Conservation (phyloP, 169 alveolate species). For the Plasmodium reichenowi region DNA sequence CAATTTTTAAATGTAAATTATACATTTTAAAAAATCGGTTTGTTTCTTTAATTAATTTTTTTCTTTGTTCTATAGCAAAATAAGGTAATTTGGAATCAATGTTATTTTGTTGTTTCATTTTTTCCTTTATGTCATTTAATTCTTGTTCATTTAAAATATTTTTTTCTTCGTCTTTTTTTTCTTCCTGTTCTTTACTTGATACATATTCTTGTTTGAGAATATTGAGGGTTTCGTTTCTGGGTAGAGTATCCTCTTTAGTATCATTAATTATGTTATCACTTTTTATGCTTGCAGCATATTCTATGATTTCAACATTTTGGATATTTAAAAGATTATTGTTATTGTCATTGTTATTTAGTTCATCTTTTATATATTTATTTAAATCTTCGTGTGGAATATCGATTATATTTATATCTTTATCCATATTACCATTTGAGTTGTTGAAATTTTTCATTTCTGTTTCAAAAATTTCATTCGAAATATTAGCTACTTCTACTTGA, state of each 20-base stretch:
- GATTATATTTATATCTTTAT: no score
- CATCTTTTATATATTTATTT: neutral
- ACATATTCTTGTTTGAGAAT: no score
- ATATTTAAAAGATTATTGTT: neutral
- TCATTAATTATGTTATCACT: neutral
- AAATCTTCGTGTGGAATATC: no score
- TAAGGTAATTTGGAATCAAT: conserved; percentile 33
- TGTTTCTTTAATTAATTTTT: conserved; percentile 62
- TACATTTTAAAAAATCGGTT: conserved; percentile 62
- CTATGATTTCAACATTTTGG: neutral
- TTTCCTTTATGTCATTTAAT: neutral
- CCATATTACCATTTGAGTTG: no score
- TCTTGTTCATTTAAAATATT: neutral
- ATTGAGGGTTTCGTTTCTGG: no score
- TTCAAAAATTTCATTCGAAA: no score
- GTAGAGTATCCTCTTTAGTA: neutral
- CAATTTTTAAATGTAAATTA: conserved; percentile 53
- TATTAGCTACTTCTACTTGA: no score
- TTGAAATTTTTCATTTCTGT: no score
- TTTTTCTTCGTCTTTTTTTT: neutral
- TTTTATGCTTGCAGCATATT: neutral
- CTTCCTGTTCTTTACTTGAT: neutral
- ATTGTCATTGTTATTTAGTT: neutral
- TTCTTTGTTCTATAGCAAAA: conserved; percentile 71
- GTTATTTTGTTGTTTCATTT: neutral